Percentiles rank a stretch among this genome's conserved stretches.
phyloP scores from a whole-genome alignment of 2,329 filamentous ascomycete genomes.

The Penicillium sp. region DNA sequence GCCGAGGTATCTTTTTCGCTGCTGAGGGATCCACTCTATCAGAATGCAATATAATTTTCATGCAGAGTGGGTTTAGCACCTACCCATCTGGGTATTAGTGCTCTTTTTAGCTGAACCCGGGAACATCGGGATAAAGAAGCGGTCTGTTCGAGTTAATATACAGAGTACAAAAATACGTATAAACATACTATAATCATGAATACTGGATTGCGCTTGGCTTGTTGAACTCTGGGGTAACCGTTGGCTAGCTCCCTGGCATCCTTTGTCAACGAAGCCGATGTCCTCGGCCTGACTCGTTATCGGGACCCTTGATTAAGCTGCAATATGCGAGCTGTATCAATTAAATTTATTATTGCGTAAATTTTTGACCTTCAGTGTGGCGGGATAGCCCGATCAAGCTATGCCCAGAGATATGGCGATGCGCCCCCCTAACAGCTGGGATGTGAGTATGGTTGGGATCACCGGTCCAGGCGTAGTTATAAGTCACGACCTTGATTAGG shows the following conservation, averaged over 20 bases:
- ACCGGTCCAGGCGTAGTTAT: background rate
- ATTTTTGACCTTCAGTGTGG: background rate
- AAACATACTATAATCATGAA: background rate
- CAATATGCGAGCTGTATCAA: background rate
- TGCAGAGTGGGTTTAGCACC: slow-evolving; percentile 1
- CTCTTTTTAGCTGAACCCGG: background rate
- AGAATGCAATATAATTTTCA: slow-evolving; percentile 7
- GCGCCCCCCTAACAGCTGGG: background rate
- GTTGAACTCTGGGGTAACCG: slow-evolving; percentile 6
- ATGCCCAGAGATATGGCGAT: background rate
- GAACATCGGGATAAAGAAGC: background rate
- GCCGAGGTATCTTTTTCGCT: background rate
- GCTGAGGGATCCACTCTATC: background rate
- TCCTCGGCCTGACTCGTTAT: background rate
- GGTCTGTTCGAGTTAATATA: background rate
- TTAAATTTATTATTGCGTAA: background rate
- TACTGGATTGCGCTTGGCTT: background rate
- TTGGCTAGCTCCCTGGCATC: background rate
- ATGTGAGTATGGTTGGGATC: background rate
- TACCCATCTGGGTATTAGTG: slow-evolving; percentile 1
- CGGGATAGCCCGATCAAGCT: background rate
- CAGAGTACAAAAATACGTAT: background rate
- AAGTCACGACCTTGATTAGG: background rate
- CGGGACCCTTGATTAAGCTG: background rate
- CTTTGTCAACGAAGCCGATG: background rate